Evolutionary conservation across 805 yeast genomes (phyloP), one percentile per base, ranked within the genome.

Genomic region (Kodamaea kaohsiungensis): DNA sequence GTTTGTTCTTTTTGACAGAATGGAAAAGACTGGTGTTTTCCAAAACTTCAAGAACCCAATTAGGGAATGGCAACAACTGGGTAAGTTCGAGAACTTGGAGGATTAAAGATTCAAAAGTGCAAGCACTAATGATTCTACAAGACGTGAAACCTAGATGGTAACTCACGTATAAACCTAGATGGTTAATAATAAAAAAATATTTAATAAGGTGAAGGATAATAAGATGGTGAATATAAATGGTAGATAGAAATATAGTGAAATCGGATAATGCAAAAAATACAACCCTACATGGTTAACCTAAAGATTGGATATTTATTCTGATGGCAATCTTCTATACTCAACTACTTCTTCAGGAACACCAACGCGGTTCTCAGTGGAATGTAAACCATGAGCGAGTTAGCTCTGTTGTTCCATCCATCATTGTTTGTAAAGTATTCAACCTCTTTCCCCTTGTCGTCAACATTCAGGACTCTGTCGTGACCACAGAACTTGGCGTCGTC

Each of bases 401-500:
- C 71, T 60, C 98, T 79, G 59, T 82, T 77, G 65, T 93, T 90
- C 98, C 98, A 93, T 19, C 72, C 73, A 45, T 88, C 81, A 50
- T 87, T 85, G 12, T 87, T 83, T 18, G 98, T 91, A 67, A 82
- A 83, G 65, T 79, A 90, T 58, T 78, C 78, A 1, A 83, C 69
- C 16, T 62, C 61, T 30, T 66, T 57, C 2, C 76, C 76, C 6
- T 72, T 74, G 5, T 64, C 60, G 65, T 86, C 88, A 3, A 56
- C 52, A 15, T 70, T 71, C 49, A 62, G 58, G 52, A 91, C 78
- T 62, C 97, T 79, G 33, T 73, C 77, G 65, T 89, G 96, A 2
- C 99, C 98, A 30, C 97, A 97, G 71, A 79, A 89, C 59, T 81
- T 78, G 13, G 66, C 70, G 51, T 79, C 78, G 65, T 93, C 99